Base-by-base conservation (phyloP, 495 filamentous ascomycete genomes). In the Aspergillus sparsus region DNA sequence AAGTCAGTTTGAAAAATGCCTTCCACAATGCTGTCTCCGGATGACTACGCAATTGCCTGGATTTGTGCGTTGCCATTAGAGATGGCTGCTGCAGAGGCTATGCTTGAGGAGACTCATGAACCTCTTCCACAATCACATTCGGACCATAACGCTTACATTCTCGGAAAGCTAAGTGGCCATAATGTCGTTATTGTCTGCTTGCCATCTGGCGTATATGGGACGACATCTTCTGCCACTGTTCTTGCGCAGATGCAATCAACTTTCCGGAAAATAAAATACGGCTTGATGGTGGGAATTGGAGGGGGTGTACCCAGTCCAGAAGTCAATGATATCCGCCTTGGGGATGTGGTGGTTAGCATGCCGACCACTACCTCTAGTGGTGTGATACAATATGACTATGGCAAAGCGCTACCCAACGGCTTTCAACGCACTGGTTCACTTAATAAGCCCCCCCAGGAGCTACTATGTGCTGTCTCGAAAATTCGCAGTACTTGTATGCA, bases 311-410 rank as follows among this genome's bases (percentile, higher is more conserved):
- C 72, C 3, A 45, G 68, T 10, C 8, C 16, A 11, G 53, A 54
- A n/a, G 21, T 15, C n/a, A 44, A 54, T 5, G 62, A 71, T 16
- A 63, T 74, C 7, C 50, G 75, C 11, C 60, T 79, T 1, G 78
- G 79, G 9, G 77, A 82, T 61, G 77, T 80, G 1, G 53, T 80
- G 13, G 69, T 82, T 16, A 76, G 75, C n/a, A n/a, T n/a, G n/a
- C n/a, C n/a, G n/a, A n/a, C n/a, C n/a, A n/a, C n/a, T n/a, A n/a
- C n/a, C n/a, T n/a, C n/a, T 60, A 69, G 68, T 0, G 60, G 60
- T 12, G 45, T 76, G 2, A 58, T 78, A 2, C 68, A 78, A 49
- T 69, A 74, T 57, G 71, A 74, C 41, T 63, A 70, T 53, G 73
- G 73, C 13, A 50, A 64, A 42, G 67, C 61, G 34, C 57, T 54